phyloP scores from a whole-genome alignment of 2,329 filamentous ascomycete species.

The Proliferodiscus dingleyae region DNA sequence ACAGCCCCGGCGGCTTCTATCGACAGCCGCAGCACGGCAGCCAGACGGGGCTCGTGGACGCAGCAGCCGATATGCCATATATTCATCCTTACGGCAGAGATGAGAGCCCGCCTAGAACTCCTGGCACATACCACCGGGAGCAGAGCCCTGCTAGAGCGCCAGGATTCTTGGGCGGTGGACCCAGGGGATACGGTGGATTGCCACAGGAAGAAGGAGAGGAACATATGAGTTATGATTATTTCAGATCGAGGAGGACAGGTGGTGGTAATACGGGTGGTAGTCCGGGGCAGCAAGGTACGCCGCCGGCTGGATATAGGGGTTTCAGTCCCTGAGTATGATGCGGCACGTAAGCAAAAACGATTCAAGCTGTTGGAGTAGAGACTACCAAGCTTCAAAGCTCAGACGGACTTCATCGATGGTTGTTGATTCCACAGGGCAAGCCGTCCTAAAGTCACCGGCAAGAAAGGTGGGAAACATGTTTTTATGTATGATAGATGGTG shows the following conservation, averaged over 20 bases:
- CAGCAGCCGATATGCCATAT: slow-evolving; percentile 49
- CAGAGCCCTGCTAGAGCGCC: slow-evolving; percentile 41
- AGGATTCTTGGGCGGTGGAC: slow-evolving; percentile 53
- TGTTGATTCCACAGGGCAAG: no score
- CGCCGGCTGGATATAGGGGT: neutral
- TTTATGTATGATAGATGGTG: no score
- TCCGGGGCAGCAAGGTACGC: neutral
- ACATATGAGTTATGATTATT: slow-evolving; percentile 29
- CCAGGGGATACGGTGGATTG: slow-evolving; percentile 54
- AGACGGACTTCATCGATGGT: no score
- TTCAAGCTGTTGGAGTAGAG: neutral
- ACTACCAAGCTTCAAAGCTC: neutral
- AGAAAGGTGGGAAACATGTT: no score
- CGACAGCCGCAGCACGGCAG: slow-evolving; percentile 44
- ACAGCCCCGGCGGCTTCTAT: slow-evolving; percentile 23
- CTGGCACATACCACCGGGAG: no score
- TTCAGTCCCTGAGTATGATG: neutral
- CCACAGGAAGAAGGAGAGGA: slow-evolving; percentile 43
- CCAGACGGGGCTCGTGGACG: slow-evolving; percentile 45
- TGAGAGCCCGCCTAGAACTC: slow-evolving; percentile 34
- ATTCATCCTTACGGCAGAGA: slow-evolving; percentile 31
- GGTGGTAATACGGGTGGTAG: slow-evolving; percentile 10
- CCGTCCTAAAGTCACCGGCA: no score
- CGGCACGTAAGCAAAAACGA: neutral
- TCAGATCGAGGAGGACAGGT: slow-evolving; percentile 22